Evolutionary conservation across 768 basidiomycete species (phyloP).

Genomic region (Asterophora lycoperdoides): DNA sequence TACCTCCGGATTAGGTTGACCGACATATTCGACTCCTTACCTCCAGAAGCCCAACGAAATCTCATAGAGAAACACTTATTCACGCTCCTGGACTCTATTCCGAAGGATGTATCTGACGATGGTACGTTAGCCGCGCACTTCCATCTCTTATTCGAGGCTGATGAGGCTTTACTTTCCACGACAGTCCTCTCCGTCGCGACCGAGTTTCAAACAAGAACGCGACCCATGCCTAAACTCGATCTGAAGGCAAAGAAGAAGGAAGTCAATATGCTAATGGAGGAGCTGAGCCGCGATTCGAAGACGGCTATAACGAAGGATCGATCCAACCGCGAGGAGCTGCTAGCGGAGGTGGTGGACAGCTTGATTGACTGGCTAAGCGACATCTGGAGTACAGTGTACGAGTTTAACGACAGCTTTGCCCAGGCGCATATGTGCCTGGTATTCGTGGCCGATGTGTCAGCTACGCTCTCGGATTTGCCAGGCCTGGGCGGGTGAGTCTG

Average conservation of each 20-base stretch:
- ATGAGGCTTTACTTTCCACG: not conserved
- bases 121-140: conserved; percentile 19
- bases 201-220: conserved; percentile 33
- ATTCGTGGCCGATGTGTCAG: conserved; percentile 43
- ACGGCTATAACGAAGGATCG: conserved; percentile 48
- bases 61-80: conserved; percentile 49
- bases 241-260: conserved; percentile 52
- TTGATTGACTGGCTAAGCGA: conserved; percentile 56
- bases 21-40: conserved; percentile 45
- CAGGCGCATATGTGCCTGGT: conserved; percentile 55
- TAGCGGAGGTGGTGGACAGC: conserved; percentile 52
- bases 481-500: conserved; percentile 35
- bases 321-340: conserved; percentile 50
- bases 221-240: conserved; percentile 45
- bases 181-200: conserved; percentile 35
- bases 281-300: conserved; percentile 52
- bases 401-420: conserved; percentile 47
- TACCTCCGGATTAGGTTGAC: conserved; percentile 35
- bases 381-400: conserved; percentile 60
- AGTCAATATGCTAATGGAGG: conserved; percentile 46
- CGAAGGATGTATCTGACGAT: conserved; percentile 34
- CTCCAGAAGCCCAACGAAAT: conserved; percentile 45
- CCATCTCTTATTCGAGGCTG: not conserved
- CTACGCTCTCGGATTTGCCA: conserved; percentile 35
- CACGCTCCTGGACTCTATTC: conserved; percentile 42